Evolutionary conservation across 768 basidiomycete species (phyloP), one percentile per base, ranked within the genome.

Genomic region (Leucocoprinus sp.): DNA sequence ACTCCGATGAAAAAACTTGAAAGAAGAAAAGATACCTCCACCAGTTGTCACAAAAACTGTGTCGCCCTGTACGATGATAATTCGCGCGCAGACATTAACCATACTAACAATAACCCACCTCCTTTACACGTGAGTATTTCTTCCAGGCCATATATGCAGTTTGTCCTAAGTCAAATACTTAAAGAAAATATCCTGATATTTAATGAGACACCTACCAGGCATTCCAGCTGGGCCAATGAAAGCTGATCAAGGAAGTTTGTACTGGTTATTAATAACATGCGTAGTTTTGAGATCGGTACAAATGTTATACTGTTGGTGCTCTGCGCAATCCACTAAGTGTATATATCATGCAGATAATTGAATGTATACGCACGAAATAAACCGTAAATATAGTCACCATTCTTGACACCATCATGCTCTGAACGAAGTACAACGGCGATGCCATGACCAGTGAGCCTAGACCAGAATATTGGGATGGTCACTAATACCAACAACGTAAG

Each of bases 141-240:
- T 62, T 66, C 70, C 70, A 73, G 0, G 54, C 69, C 38, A 57
- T 56, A 42, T 55, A 71, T 1, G 69, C 64, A 0, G 70, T 70
- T 48, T 62, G 52, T 0, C 70, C 68, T 68, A 41, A 5, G 31
- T 31, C 11, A 7, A 3, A 12, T 31, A 24, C 5, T 18, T 11
- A 22, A 14, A 9, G 24, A 11, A 9, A 7, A 24, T 1, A 44
- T 15, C 4, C 1, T 18, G 24, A 12, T 8, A 12, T 6, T 21
- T 14, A 15, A n/a, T 9, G 5, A 23, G 28, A 8, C 7, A 8
- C 31, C 38, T 58, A 72, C 71, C 67, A 60, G 75, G 68, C 73
- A 77, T 78, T 9, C 79, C 78, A 7, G 67, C 62, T 1, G 71
- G 68, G 9, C 79, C 76, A 23, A 76, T 55, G 51, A 69, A 76